phyloP scores from a whole-genome alignment of 768 basidiomycete genomes.

The Myochromella boudieri region DNA sequence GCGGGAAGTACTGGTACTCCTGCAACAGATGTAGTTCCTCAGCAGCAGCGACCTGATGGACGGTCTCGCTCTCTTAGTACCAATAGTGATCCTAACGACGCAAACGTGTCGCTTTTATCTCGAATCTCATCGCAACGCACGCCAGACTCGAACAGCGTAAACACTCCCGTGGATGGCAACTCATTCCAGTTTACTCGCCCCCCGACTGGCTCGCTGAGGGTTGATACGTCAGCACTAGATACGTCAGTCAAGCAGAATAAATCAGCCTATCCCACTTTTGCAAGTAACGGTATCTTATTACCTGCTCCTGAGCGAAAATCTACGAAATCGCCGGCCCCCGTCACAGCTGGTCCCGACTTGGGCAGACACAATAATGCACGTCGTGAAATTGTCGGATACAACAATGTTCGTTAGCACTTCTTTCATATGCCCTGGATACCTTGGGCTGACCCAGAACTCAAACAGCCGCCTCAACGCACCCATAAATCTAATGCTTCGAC shows the following conservation, averaged over 20 bases:
- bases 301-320: constrained; percentile 57
- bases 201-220: constrained; percentile 67
- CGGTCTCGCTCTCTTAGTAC: constrained; percentile 69
- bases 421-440: neutral
- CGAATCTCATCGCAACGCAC: constrained; percentile 72
- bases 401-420: constrained; percentile 47
- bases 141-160: constrained; percentile 43
- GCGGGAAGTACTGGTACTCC: constrained; percentile 33
- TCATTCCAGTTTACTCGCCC: constrained; percentile 60
- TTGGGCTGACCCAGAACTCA: neutral
- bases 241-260: constrained; percentile 74
- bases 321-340: constrained; percentile 72
- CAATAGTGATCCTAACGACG: constrained; percentile 80
- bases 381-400: constrained; percentile 71
- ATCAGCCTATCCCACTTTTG: constrained; percentile 77
- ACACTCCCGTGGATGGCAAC: constrained; percentile 59
- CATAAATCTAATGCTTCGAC: constrained; percentile 46
- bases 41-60: constrained; percentile 52
- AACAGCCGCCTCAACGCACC: constrained; percentile 37
- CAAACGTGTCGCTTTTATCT: constrained; percentile 68
- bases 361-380: constrained; percentile 74
- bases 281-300: constrained; percentile 58
- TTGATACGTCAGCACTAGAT: constrained; percentile 70
- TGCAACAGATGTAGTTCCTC: constrained; percentile 43
- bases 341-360: constrained; percentile 84